Percentiles rank a stretch among this genome's conserved stretches.
Evolutionary conservation across 2,329 filamentous ascomycete species (phyloP).

Genomic region (Monilinia vaccinii-corymbosi): DNA sequence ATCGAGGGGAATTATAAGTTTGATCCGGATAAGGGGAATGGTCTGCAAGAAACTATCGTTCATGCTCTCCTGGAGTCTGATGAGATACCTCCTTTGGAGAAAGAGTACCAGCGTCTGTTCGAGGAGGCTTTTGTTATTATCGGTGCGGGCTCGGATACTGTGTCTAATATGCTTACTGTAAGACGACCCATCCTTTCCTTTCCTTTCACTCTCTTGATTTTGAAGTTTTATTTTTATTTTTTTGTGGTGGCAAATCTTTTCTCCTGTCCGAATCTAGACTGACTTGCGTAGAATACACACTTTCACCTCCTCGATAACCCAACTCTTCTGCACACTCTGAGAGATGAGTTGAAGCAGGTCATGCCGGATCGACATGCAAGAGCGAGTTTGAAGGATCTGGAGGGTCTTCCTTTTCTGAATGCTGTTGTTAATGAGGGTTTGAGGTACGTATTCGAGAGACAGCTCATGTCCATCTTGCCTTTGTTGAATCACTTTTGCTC

Average conservation of each 20-base stretch:
- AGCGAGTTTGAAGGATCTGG: conserved; percentile 15
- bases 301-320: conserved; percentile 18
- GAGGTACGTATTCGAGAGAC: conserved; percentile 9
- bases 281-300: background rate
- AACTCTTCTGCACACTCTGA: conserved; percentile 12
- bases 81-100: conserved; percentile 14
- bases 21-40: conserved; percentile 4
- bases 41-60: conserved; percentile 13
- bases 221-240: too few species aligned
- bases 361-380: background rate
- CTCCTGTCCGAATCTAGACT: background rate
- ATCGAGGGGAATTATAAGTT: background rate
- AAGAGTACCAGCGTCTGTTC: conserved; percentile 11
- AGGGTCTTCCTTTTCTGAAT: conserved; percentile 12
- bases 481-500: too few species aligned
- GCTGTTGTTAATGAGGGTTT: conserved; percentile 15
- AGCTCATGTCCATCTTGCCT: too few species aligned
- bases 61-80: conserved; percentile 16
- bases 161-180: conserved; percentile 12
- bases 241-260: too few species aligned
- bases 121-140: conserved; percentile 19
- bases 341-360: conserved; percentile 12
- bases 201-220: too few species aligned
- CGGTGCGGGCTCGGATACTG: conserved; percentile 19
- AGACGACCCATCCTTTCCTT: too few species aligned